Evolutionary conservation across 1,284 basidiomycete genomes (phyloP), one percentile per base, ranked within the genome.

Genomic region (Microbotryum lychnidis-dioicae): DNA sequence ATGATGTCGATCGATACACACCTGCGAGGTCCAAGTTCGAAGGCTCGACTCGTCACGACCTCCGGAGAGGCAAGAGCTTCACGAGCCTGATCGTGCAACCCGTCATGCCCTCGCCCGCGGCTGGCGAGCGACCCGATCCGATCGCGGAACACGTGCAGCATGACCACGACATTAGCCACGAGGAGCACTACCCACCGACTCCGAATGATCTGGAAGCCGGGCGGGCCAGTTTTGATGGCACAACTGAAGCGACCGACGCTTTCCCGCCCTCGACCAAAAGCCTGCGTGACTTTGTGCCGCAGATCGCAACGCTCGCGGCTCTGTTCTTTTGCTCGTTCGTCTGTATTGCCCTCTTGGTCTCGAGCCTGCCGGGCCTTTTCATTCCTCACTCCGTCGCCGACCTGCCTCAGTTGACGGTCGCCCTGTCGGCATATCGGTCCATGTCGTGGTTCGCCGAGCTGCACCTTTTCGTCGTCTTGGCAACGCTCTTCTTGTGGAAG

Each of bases 401-500:
- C 52, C 54, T 69, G 3, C 68, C 68, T 14, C 53, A 54, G 0
- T 55, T 69, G 46, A 67, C 66, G 6, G 23, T 33, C 6, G 55
- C 64, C 2, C 48, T 71, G 1, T 57, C 61, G 45, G 49, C 54
- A 4, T 71, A 71, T 57, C 60, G 65, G 33, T 42, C 62, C 3
- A 63, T 66, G 37, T 63, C 65, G 2, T 63, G 54, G 50, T 9
- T 61, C 18, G 65, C 68, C 56, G 63, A 65, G 23, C 27, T 64
- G 14, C 70, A 71, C 54, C 59, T 71, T 25, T 62, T 69, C 46
- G 37, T 54, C 29, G 69, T 71, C 48, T 55, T 71, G 21, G 58
- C 69, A 1, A 50, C 68, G 16, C 56, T 73, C 25, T 73, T 73
- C 62, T 57, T 73, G 25, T 73, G 68, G 66, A 73, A 73, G 58